phyloP scores from a whole-genome alignment of 2,329 filamentous ascomycete species.

The Diaporthe humulicola region DNA sequence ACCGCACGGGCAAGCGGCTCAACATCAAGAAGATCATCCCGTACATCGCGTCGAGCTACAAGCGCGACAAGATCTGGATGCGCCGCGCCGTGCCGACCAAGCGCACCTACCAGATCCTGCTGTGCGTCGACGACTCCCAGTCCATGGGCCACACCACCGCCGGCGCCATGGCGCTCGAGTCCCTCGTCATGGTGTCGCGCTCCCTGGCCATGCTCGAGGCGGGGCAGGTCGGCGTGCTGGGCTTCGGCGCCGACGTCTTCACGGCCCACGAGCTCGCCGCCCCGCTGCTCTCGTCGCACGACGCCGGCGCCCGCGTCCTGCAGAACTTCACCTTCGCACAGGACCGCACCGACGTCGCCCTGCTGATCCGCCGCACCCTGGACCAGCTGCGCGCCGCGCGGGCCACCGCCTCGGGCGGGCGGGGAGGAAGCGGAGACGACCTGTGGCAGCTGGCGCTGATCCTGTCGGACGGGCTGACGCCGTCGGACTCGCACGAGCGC shows the following conservation, averaged over 20 bases:
- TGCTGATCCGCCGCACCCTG: conserved; percentile 82
- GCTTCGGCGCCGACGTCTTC: conserved; percentile 87
- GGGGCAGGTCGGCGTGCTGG: conserved; percentile 90
- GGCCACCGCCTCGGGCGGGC: conserved; percentile 57
- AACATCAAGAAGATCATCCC: conserved; percentile 99
- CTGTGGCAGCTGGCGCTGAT: conserved; percentile 97
- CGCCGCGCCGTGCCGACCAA: conserved; percentile 91
- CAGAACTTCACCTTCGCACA: conserved; percentile 89
- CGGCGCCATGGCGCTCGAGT: conserved; percentile 89
- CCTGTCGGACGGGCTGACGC: conserved; percentile 93
- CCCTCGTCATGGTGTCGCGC: conserved; percentile 90
- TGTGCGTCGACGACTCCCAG: conserved; percentile 95
- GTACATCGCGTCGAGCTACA: conserved; percentile 98
- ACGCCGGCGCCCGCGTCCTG: conserved; percentile 86
- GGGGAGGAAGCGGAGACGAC: conserved; percentile 65
- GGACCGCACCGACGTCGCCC: conserved; percentile 85
- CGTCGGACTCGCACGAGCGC: conserved; percentile 81
- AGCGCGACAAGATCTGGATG: conserved; percentile 99
- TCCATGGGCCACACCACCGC: conserved; percentile 89
- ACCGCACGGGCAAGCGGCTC: conserved; percentile 96
- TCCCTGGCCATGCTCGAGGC: conserved; percentile 93
- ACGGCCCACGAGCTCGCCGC: conserved; percentile 88
- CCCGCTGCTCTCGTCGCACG: conserved; percentile 82
- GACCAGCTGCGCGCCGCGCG: conserved; percentile 85
- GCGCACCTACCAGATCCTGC: conserved; percentile 95